Percentiles rank a stretch among this genome's conserved stretches.
Conservation (phyloP, 768 basidiomycete genomes). For the Cystofilobasidium bisporidii region DNA sequence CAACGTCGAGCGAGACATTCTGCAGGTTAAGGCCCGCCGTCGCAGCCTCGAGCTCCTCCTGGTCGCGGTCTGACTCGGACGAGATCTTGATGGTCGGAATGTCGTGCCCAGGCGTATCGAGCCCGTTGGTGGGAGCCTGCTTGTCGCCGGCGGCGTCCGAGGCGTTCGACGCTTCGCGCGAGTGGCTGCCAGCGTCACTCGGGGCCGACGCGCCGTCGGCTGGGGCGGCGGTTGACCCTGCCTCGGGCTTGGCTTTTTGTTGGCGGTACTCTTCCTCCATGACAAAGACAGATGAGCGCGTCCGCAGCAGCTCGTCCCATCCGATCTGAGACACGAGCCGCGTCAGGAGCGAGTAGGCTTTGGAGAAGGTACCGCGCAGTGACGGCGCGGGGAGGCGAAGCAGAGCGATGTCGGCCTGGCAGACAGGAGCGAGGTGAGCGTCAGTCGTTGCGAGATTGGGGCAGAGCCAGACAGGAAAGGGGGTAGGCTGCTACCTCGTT, state of each 20-base stretch:
- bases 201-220: not conserved
- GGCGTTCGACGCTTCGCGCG: not conserved
- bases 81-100: conserved; percentile 71
- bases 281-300: conserved; percentile 88
- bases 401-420: conserved; percentile 79
- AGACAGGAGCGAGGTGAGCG: not conserved
- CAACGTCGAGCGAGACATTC: conserved; percentile 29
- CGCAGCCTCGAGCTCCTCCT: conserved; percentile 50
- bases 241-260: conserved; percentile 65
- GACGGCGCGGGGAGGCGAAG: conserved; percentile 91
- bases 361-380: conserved; percentile 88
- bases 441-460: not conserved
- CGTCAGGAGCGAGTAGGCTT: conserved; percentile 83
- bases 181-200: conserved; percentile 47
- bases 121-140: not conserved
- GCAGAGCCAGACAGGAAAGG: not conserved
- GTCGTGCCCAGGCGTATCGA: conserved; percentile 30
- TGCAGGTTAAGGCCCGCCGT: conserved; percentile 32
- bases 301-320: conserved; percentile 96
- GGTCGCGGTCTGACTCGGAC: conserved; percentile 54
- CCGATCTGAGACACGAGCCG: conserved; percentile 87
- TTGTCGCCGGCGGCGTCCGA: no score
- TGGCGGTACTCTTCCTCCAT: conserved; percentile 99
- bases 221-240: conserved; percentile 46
- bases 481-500: conserved; percentile 48